phyloP scores from a whole-genome alignment of 1,284 basidiomycete genomes.

The Kalmanozyma brasiliensis region DNA sequence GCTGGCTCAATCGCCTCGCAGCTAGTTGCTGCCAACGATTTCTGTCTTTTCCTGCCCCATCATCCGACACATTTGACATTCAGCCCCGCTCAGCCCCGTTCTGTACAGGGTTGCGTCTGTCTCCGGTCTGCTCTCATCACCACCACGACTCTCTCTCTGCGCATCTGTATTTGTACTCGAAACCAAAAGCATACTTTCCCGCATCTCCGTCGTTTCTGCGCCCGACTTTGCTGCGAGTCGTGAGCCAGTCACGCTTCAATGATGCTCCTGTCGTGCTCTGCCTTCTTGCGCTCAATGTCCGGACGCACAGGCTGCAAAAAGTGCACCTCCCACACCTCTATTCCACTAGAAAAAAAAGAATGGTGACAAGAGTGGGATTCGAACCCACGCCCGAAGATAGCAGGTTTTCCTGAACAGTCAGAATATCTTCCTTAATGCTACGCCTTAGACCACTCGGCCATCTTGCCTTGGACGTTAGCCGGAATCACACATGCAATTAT shows the following conservation, averaged over 20 bases:
- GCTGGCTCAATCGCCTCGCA: slow-evolving; percentile 10
- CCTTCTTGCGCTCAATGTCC: too few species aligned
- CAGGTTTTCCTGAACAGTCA: slow-evolving; percentile 27
- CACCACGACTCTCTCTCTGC: background rate
- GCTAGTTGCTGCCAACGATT: too few species aligned
- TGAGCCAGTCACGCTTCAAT: too few species aligned
- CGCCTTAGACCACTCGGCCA: slow-evolving; percentile 60
- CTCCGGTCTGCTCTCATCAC: background rate
- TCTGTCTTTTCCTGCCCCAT: too few species aligned
- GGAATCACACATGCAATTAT: background rate
- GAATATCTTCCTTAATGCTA: slow-evolving; percentile 56
- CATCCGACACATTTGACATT: too few species aligned
- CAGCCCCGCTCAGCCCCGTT: too few species aligned
- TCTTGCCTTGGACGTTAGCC: slow-evolving; percentile 27
- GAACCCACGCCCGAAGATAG: slow-evolving; percentile 67
- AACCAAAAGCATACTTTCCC: slow-evolving; percentile 16
- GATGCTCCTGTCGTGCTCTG: background rate
- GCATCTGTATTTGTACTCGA: slow-evolving; percentile 30
- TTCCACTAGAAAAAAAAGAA: slow-evolving; percentile 19
- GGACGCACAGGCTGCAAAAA: too few species aligned
- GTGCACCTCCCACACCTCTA: background rate
- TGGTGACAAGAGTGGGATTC: slow-evolving; percentile 67
- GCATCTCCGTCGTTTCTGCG: too few species aligned
- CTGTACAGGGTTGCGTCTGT: too few species aligned
- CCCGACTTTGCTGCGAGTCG: too few species aligned